Base-by-base conservation (phyloP, 495 filamentous ascomycete genomes). In the Podospora pseudopauciseta region DNA sequence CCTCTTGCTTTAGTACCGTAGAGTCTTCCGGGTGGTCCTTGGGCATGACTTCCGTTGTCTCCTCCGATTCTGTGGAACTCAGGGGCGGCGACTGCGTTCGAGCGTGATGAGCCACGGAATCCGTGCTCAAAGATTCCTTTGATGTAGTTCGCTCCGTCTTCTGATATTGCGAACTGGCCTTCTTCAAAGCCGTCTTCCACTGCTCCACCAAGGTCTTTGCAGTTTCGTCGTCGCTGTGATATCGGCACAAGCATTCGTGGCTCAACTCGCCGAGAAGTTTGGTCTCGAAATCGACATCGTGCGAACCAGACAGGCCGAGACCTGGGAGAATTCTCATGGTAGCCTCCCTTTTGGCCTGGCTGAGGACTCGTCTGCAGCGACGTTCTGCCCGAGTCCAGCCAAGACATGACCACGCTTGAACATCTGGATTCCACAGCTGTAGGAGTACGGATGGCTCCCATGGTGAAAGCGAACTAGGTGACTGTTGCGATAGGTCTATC, bases 351-450 rank as follows among this genome's bases (percentile, higher is more conserved):
- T 44, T 15, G 13, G 32, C 60, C 19, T 63, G 60, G 16, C 60
- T 63, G 5, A 63, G 27, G 60, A 4, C 5, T 30, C 60, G 60
- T 32, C 60, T 32, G n/a, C 60, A 63, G 15, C 60, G 60, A 6
- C 60, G 60, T 9, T 26, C 28, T 19, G 27, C 18, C 11, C 44
- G 60, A 4, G 32, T 63, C 28, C 4, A 34, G 4, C 60, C 28
- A 11, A 19, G 4, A 19, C 60, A 63, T 19, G 60, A 63, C 60
- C 28, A 63, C 15, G 5, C 19, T 4, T 26, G 19, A 11, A 30
- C 28, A 6, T 63, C 60, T 19, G 28, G 60, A 39, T 63, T 63
- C 60, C 28, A 39, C 4, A 63, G 13, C 27, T 39, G 15, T 2
- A 63, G 32, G 13, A 63, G 23, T 4, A 63, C 32, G 9, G 60